Evolutionary conservation across 805 yeast species (phyloP), one percentile per base, ranked within the genome.

Genomic region (Starmera pachycereana): DNA sequence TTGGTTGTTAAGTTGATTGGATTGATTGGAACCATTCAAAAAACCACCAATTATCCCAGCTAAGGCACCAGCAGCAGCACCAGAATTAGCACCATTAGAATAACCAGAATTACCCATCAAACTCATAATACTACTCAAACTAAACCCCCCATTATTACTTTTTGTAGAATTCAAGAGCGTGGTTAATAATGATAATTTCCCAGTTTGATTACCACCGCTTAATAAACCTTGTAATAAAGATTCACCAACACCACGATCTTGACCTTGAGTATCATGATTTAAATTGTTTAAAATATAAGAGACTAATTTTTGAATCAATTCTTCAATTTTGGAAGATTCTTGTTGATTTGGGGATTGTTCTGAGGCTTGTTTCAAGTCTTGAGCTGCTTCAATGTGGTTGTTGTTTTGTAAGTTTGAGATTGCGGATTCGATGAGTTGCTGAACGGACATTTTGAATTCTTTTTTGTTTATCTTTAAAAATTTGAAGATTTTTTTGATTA

Each of bases 301-400:
- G 1, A 55, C 48, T 6, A 54, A 12, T 2, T 33, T 32, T 16
- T 46, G 48, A 29, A 54, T 50, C 42, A 53, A 33, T 3, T 39
- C 19, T 12, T 52, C 55, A 37, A 54, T 54, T n/a, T 37, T 37
- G 3, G 25, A 12, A 9, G 41, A 32, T 35, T 54, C 50, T 14
- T 49, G 40, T 10, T 28, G 31, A 5, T 46, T 31, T 14, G 58
- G 57, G 31, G 49, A 46, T 44, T 37, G 35, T 19, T 41, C 31
- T 3, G 50, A 43, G 6, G 58, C 58, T 25, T 45, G 39, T 33
- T 49, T 38, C 16, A 54, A 39, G 29, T 49, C 54, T 18, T 46
- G 39, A 27, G 51, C 41, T 11, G 58, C 57, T 34, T 42, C 40
- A 29, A 50, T 44, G 16, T 43, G 49, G 28, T 50, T 40, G 4